These are phyloP conservation scores for Phytophthora europaea DNA, from an alignment of 352 stramenopile species.

Conservation along the genomic window DNA sequence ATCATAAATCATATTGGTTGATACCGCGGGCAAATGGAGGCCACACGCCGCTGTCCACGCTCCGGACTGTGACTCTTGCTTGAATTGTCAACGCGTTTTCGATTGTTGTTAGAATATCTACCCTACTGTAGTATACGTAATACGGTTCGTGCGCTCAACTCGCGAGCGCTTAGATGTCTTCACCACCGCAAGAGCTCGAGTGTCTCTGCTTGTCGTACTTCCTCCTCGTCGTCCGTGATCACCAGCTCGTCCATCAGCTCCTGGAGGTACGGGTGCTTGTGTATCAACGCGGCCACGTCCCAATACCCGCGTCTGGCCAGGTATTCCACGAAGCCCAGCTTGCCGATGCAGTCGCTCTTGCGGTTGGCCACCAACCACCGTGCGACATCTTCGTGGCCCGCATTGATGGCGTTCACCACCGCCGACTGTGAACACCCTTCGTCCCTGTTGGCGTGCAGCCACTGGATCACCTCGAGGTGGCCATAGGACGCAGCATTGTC, in stretches of 20 bases:
- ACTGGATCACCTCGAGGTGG: slow-evolving; percentile 58
- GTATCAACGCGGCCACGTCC: slow-evolving; percentile 43
- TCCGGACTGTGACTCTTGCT: background rate
- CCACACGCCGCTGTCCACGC: slow-evolving; percentile 10
- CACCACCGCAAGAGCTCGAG: slow-evolving; percentile 28
- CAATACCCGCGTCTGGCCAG: slow-evolving; percentile 40
- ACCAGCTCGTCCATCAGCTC: slow-evolving; percentile 35
- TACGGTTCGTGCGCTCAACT: slow-evolving; percentile 6
- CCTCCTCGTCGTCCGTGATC: slow-evolving; percentile 32
- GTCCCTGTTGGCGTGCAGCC: slow-evolving; percentile 55
- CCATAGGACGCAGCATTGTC: slow-evolving; percentile 66
- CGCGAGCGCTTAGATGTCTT: slow-evolving; percentile 10
- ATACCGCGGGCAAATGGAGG: slow-evolving; percentile 7
- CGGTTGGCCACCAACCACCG: slow-evolving; percentile 63
- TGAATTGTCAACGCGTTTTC: slow-evolving; percentile 6
- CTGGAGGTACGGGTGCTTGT: slow-evolving; percentile 44
- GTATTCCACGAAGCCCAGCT: slow-evolving; percentile 49
- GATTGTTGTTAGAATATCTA: slow-evolving; percentile 24
- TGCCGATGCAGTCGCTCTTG: slow-evolving; percentile 49
- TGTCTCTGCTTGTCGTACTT: slow-evolving; percentile 22
- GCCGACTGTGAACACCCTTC: slow-evolving; percentile 83
- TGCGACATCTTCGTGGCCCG: slow-evolving; percentile 62
- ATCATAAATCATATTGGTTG: slow-evolving; percentile 3
- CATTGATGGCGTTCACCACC: slow-evolving; percentile 67
- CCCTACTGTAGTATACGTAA: slow-evolving; percentile 20